phyloP scores from a whole-genome alignment of 441 rosid species.

The Cnidoscolus chayamansa region DNA sequence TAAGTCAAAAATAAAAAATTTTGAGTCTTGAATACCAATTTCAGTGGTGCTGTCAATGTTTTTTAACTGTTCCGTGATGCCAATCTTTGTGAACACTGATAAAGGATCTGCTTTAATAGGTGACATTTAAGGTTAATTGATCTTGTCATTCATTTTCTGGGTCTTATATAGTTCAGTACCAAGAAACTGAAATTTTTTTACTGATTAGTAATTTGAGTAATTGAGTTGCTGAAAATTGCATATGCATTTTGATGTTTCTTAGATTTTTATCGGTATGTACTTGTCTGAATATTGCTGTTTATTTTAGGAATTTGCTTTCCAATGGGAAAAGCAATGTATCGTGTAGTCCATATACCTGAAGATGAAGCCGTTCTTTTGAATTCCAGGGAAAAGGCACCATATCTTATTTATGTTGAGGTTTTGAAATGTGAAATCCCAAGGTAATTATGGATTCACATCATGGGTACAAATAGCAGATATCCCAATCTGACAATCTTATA shows the following conservation, averaged over 20 bases:
- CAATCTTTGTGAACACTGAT: not conserved
- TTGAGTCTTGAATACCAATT: no score
- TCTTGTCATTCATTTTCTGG: not conserved
- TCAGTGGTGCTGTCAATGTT: no score
- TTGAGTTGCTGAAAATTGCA: not conserved
- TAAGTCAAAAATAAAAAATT: not conserved
- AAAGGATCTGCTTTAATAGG: not conserved
- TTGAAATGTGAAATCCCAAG: conserved; percentile 79
- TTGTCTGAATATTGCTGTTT: conserved; percentile 24
- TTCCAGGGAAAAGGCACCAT: conserved; percentile 99
- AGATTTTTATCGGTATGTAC: conserved; percentile 16
- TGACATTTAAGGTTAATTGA: not conserved
- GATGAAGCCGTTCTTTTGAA: conserved; percentile 96
- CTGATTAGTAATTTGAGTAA: not conserved
- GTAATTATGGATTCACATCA: conserved; percentile 34
- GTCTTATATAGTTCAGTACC: not conserved
- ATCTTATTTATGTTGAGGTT: conserved; percentile 83
- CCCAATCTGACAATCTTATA: not conserved
- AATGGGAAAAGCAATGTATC: conserved; percentile 92
- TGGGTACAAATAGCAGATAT: conserved; percentile 5
- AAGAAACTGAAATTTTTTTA: not conserved
- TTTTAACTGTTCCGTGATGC: not conserved
- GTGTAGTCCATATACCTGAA: conserved; percentile 96
- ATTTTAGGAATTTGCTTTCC: conserved; percentile 97
- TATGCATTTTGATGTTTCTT: conserved; percentile 8